phyloP scores from a whole-genome alignment of 2,329 filamentous ascomycete species.

The Fusarium ramigenum region DNA sequence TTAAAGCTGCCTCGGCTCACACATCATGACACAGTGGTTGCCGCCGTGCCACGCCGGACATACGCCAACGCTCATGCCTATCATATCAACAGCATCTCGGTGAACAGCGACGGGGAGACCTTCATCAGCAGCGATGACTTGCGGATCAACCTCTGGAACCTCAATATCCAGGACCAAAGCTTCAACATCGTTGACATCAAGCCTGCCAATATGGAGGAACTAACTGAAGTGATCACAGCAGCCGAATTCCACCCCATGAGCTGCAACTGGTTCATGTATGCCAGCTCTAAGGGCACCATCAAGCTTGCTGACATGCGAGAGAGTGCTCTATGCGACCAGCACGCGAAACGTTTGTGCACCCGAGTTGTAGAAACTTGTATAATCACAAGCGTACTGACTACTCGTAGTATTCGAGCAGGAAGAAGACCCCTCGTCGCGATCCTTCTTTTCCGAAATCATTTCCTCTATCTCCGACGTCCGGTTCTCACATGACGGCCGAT shows the following conservation, averaged over 20 bases:
- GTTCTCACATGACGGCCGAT: slow-evolving; percentile 95
- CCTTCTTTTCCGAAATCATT: slow-evolving; percentile 99
- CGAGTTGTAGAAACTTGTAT: background rate
- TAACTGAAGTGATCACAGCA: slow-evolving; percentile 98
- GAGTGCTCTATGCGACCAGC: slow-evolving; percentile 93
- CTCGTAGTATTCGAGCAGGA: slow-evolving; percentile 94
- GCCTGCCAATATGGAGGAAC: slow-evolving; percentile 98
- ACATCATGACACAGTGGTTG: slow-evolving; percentile 97
- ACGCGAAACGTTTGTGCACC: slow-evolving; percentile 79
- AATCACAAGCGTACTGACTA: slow-evolving; percentile 33
- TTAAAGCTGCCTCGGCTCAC: slow-evolving; percentile 95
- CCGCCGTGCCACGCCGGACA: slow-evolving; percentile 92
- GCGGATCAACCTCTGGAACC: slow-evolving; percentile 97
- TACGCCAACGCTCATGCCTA: slow-evolving; percentile 99
- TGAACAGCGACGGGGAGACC: slow-evolving; percentile 98
- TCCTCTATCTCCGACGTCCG: slow-evolving; percentile 99
- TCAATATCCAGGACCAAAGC: slow-evolving; percentile 99
- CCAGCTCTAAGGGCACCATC: slow-evolving; percentile 98
- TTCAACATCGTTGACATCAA: slow-evolving; percentile 99
- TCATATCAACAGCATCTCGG: slow-evolving; percentile 99
- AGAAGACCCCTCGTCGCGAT: slow-evolving; percentile 94
- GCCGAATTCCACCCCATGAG: slow-evolving; percentile 96
- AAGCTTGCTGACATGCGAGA: slow-evolving; percentile 99
- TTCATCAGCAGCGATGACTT: slow-evolving; percentile 99
- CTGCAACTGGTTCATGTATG: slow-evolving; percentile 99